phyloP scores from a whole-genome alignment of 352 stramenopile species.

The Phytophthora melonis region DNA sequence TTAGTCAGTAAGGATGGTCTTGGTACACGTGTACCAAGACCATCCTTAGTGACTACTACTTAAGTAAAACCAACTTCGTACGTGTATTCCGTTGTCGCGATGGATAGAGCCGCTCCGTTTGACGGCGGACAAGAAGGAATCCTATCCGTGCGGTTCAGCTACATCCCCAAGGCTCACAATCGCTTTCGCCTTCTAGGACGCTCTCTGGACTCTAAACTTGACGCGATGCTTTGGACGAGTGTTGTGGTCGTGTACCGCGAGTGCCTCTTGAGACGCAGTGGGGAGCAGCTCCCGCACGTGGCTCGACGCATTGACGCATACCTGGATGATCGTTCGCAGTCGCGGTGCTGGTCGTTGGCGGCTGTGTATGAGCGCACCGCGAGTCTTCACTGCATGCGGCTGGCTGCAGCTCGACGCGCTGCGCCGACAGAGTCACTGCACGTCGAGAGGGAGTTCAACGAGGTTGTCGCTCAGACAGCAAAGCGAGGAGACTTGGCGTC shows the following conservation, averaged over 20 bases:
- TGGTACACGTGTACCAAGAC: no score
- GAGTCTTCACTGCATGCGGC: conserved; percentile 35
- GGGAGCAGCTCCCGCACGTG: conserved; percentile 28
- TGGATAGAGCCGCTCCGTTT: conserved; percentile 18
- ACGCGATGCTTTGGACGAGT: conserved; percentile 20
- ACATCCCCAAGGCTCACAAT: conserved; percentile 16
- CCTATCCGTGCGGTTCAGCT: conserved; percentile 3
- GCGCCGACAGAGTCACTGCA: conserved; percentile 11
- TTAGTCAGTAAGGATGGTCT: no score
- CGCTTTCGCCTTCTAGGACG: conserved; percentile 12
- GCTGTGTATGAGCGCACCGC: conserved; percentile 19
- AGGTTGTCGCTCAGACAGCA: conserved; percentile 8
- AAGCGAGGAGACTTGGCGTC: conserved; percentile 19
- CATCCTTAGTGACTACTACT: not conserved
- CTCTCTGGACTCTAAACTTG: not conserved
- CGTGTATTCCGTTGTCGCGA: conserved; percentile 9
- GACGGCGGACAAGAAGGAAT: conserved; percentile 7
- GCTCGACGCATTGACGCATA: conserved; percentile 21
- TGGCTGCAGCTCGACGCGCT: conserved; percentile 13
- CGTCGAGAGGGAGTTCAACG: conserved; percentile 30
- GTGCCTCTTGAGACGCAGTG: conserved; percentile 24
- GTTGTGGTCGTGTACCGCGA: conserved; percentile 30
- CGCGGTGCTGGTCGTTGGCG: conserved; percentile 12
- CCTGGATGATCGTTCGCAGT: conserved; percentile 8
- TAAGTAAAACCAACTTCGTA: not conserved